phyloP scores from a whole-genome alignment of 176 grass and related monocot genomes.

The Oryza longistaminata region DNA sequence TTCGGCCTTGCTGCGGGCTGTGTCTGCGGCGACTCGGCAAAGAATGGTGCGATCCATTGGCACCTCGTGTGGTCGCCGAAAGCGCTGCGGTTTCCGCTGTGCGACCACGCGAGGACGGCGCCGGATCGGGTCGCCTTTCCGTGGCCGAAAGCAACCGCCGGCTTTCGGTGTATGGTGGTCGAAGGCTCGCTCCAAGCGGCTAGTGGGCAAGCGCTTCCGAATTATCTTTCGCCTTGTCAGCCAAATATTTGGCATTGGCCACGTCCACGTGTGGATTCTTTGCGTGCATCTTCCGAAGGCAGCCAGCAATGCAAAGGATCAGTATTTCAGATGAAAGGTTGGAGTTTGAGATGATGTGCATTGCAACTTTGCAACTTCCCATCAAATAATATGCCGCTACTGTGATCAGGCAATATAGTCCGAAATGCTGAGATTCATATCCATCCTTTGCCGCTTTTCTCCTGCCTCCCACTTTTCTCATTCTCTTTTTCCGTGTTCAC shows the following conservation, averaged over 20 bases:
- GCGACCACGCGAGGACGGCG: background rate
- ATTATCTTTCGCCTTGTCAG: background rate
- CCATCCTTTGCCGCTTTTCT: background rate
- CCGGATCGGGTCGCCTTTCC: background rate
- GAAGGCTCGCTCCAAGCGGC: background rate
- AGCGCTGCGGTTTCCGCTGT: background rate
- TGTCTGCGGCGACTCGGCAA: background rate
- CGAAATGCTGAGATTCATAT: background rate
- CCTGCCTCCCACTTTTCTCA: background rate
- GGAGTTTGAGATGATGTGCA: background rate
- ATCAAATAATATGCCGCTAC: background rate
- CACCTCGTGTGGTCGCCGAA: background rate
- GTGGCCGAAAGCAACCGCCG: slow-evolving; percentile 25
- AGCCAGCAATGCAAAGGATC: background rate
- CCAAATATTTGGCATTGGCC: background rate
- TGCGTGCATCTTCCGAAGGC: slow-evolving; percentile 22
- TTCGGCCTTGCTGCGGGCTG: background rate
- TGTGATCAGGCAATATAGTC: background rate
- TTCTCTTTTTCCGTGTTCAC: background rate
- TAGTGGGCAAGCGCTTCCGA: background rate
- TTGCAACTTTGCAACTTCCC: background rate
- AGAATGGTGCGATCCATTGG: background rate
- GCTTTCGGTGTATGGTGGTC: background rate
- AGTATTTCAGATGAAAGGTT: background rate
- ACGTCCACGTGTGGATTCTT: background rate